phyloP scores from a whole-genome alignment of 2,329 filamentous ascomycete genomes.

The Fonsecaea monophora region DNA sequence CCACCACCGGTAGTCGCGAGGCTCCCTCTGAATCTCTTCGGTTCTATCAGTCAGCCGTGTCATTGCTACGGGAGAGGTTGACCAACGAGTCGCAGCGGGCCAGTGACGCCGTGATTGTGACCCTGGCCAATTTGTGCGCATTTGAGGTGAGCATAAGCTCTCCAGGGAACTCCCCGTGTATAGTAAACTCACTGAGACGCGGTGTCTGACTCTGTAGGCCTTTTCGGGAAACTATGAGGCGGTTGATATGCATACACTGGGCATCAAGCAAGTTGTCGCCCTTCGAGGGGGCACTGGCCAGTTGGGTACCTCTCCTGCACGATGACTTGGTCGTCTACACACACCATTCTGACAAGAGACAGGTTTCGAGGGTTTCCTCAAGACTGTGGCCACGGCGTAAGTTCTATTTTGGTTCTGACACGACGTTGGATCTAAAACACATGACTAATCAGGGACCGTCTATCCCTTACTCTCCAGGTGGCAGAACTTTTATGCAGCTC shows the following conservation, averaged over 20 bases:
- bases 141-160: slow-evolving; percentile 22
- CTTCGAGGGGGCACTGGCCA: slow-evolving; percentile 22
- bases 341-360: slow-evolving; percentile 1
- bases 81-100: slow-evolving; percentile 19
- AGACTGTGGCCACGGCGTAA: slow-evolving; percentile 27
- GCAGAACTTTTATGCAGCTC: slow-evolving; percentile 28
- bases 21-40: slow-evolving; percentile 21
- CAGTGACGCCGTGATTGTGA: slow-evolving; percentile 26
- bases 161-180: neutral
- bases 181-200: neutral
- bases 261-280: slow-evolving; percentile 25
- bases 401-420: slow-evolving; percentile 10
- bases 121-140: slow-evolving; percentile 24
- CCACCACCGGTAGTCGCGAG: slow-evolving; percentile 25
- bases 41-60: slow-evolving; percentile 26
- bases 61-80: slow-evolving; percentile 26
- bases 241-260: slow-evolving; percentile 31
- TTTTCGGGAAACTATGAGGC: slow-evolving; percentile 29
- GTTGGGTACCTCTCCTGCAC: slow-evolving; percentile 15
- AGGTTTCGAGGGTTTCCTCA: slow-evolving; percentile 31
- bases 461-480: slow-evolving; percentile 15
- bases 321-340: neutral
- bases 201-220: slow-evolving; percentile 10
- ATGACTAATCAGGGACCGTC: slow-evolving; percentile 22
- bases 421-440: slow-evolving; percentile 15